Conservation (phyloP, 768 basidiomycete species). For the Tylopilus balloui region DNA sequence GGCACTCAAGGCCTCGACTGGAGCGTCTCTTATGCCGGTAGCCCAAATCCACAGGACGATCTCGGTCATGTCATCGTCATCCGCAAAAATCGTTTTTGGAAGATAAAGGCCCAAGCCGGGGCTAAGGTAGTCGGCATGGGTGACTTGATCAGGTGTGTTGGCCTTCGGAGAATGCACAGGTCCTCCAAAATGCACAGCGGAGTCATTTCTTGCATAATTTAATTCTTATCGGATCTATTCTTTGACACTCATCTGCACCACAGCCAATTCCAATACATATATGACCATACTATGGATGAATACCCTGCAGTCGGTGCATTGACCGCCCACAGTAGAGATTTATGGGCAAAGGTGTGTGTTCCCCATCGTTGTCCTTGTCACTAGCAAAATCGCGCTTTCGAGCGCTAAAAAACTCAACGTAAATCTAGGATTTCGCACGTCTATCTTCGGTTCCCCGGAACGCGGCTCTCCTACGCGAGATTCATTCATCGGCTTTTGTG, state of each 20-base stretch:
- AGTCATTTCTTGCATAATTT: not conserved
- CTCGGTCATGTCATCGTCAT: conserved; percentile 81
- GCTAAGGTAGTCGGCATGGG: conserved; percentile 57
- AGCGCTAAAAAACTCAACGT: not conserved
- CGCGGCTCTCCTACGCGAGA: conserved; percentile 56
- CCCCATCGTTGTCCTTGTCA: not conserved
- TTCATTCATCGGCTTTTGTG: conserved; percentile 84
- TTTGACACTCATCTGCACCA: conserved; percentile 6
- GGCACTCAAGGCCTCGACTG: conserved; percentile 72
- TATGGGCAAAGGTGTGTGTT: conserved; percentile 74
- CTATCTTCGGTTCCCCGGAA: conserved; percentile 61
- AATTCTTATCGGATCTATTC: not conserved
- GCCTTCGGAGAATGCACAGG: not conserved
- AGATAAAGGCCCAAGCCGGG: conserved; percentile 55
- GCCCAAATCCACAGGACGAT: conserved; percentile 28
- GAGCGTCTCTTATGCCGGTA: conserved; percentile 64
- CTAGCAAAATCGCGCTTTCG: not conserved
- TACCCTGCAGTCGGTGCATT: conserved; percentile 77
- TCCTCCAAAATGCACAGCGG: not conserved
- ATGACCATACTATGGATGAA: conserved; percentile 54
- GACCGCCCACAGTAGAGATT: conserved; percentile 74
- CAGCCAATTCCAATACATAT: conserved; percentile 72
- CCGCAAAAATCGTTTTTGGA: conserved; percentile 84
- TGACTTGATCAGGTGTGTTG: conserved; percentile 58
- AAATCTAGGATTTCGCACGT: conserved; percentile 54